phyloP scores from a whole-genome alignment of 345 rosid genomes.

The Salix suchowensis region DNA sequence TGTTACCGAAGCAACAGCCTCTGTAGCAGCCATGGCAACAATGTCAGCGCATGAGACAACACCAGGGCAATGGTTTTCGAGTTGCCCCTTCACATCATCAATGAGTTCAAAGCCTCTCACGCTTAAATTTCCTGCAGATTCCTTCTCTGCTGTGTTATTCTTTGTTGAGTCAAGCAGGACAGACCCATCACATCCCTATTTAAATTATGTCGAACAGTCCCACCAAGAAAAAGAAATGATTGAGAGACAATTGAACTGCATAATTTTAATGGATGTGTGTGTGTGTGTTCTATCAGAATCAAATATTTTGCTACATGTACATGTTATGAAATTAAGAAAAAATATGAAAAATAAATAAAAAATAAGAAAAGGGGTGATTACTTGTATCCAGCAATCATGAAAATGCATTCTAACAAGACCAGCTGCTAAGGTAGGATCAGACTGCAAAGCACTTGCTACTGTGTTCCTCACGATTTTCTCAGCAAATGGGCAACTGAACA shows the following conservation, averaged over 20 bases:
- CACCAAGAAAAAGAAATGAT: neutral
- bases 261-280: too few relatives aligned
- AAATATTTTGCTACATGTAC: too few relatives aligned
- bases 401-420: constrained; percentile 82
- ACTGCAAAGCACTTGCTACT: constrained; percentile 58
- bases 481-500: constrained; percentile 68
- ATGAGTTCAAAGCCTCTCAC: constrained; percentile 76
- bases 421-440: constrained; percentile 83
- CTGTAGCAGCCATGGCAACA: constrained; percentile 93
- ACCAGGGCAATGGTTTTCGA: constrained; percentile 84
- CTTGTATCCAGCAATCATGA: constrained; percentile 92
- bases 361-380: neutral
- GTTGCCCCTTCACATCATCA: constrained; percentile 65
- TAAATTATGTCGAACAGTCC: too few relatives aligned
- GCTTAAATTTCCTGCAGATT: constrained; percentile 83
- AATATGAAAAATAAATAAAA: neutral
- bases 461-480: constrained; percentile 53
- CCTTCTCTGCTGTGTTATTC: constrained; percentile 85
- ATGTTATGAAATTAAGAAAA: too few relatives aligned
- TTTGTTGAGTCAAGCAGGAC: constrained; percentile 77
- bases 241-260: too few relatives aligned
- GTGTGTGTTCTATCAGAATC: too few relatives aligned
- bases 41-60: constrained; percentile 93
- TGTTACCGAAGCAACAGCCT: constrained; percentile 69
- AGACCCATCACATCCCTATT: constrained; percentile 87